phyloP scores from a whole-genome alignment of 495 filamentous ascomycete genomes.

The Chaetomidium leptoderma region DNA sequence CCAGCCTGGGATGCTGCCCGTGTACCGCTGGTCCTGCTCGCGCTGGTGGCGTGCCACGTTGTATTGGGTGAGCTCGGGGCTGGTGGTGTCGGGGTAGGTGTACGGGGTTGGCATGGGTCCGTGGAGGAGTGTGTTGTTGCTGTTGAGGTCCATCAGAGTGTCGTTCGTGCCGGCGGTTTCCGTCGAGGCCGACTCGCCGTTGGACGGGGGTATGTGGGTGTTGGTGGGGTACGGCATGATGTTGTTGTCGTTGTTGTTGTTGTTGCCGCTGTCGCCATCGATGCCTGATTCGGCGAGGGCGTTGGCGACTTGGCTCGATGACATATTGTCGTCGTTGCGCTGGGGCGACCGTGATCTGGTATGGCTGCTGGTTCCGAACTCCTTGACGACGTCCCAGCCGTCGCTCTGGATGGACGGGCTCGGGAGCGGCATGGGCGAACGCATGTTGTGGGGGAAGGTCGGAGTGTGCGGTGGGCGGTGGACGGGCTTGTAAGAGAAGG shows the following conservation, averaged over 20 bases:
- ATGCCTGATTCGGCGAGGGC: slow-evolving; percentile 9
- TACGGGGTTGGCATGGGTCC: not conserved
- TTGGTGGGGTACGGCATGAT: too few relatives aligned
- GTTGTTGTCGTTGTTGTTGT: not conserved
- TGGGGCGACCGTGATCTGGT: slow-evolving; percentile 27
- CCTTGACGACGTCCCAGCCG: slow-evolving; percentile 6
- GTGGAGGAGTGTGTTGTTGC: too few relatives aligned
- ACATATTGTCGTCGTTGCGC: slow-evolving; percentile 31
- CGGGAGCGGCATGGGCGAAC: not conserved
- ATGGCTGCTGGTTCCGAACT: slow-evolving; percentile 14
- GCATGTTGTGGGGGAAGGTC: not conserved
- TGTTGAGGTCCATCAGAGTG: slow-evolving; percentile 5
- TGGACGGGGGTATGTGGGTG: slow-evolving; percentile 10
- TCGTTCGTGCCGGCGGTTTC: slow-evolving; percentile 14
- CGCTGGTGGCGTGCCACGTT: slow-evolving; percentile 5
- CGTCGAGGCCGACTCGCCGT: slow-evolving; percentile 11
- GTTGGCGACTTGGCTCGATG: slow-evolving; percentile 22
- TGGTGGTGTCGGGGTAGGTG: not conserved
- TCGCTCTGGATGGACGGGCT: slow-evolving; percentile 2
- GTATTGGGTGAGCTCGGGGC: slow-evolving; percentile 4
- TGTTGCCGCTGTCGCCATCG: not conserved
- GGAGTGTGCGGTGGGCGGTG: too few relatives aligned
- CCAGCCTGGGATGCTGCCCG: slow-evolving; percentile 15
- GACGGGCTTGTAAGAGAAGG: too few relatives aligned
- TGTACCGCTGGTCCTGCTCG: not conserved